Base-by-base conservation (phyloP, 164 flowering plant species). In the Magnolia officinalis region DNA sequence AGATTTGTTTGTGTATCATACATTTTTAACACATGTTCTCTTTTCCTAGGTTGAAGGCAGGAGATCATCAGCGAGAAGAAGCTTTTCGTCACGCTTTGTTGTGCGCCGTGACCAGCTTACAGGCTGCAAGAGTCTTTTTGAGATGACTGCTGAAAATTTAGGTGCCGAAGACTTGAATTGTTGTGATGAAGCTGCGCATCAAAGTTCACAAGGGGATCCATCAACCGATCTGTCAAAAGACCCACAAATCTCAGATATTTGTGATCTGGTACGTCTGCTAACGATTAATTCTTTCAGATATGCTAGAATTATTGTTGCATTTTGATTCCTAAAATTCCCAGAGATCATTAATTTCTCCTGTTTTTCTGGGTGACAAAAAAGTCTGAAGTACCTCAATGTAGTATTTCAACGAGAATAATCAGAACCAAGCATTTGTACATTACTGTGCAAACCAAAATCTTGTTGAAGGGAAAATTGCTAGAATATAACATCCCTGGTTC, bases 51-150 rank as follows among this genome's bases (percentile, higher is more conserved):
- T 78, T 52, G 81, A 85, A 71, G 80, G 75, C 50, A 79, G 78
- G 76, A 82, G 82, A 77, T 76, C 90, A 76, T 82, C 88, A 9
- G 70, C 45, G 11, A 83, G 83, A 79, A 86, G 83, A 83, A 87
- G 82, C 61, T 82, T 78, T 82, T 85, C 88, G 5, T 75, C 85
- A 49, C 84, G 71, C 16, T 86, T 81, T 81, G 76, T 79, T 67
- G 77, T 89, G 70, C 80, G 80, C 2, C 81, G 70, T 66, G 85
- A 82, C 76, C 80, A 74, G 80, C 49, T 77, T 49, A 80, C 78
- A 45, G 86, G 83, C 31, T 50, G 82, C 81, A 79, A 76, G 75
- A 79, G 29, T 72, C 84, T 82, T 50, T 82, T 80, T 66, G 82
- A 75, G 23, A 76, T 87, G 37, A 78, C 82, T 6, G 29, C 67